Evolutionary conservation across 352 stramenopile genomes (phyloP).

Genomic region (Pythium rishiriense): DNA sequence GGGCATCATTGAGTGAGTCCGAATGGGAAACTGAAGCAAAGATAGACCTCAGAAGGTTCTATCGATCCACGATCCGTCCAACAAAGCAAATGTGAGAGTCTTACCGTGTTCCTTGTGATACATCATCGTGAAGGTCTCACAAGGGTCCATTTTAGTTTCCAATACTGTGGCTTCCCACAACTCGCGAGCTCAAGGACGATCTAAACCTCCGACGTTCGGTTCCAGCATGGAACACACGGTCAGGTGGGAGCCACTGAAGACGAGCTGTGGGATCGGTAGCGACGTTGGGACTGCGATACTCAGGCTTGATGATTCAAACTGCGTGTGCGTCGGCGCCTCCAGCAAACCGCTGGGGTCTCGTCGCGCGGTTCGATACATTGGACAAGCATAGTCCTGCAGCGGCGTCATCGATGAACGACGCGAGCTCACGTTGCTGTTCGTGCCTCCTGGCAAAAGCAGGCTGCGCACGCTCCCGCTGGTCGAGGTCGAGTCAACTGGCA

Average conservation of each 20-base stretch:
- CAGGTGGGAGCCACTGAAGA: slow-evolving; percentile 17
- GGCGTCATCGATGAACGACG: neutral
- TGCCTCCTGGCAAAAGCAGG: neutral
- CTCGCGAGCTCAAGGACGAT: neutral
- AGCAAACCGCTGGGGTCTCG: neutral
- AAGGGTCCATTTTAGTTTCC: no score
- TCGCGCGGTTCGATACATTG: neutral
- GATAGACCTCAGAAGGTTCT: no score
- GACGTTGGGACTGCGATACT: slow-evolving; percentile 1
- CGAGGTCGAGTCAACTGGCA: neutral
- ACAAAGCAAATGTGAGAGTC: no score
- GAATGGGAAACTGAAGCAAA: neutral
- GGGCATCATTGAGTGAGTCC: neutral
- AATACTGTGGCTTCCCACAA: no score
- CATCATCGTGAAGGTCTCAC: no score
- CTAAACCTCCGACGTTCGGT: neutral
- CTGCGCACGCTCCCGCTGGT: slow-evolving; percentile 2
- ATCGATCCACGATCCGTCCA: no score
- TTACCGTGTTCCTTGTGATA: no score
- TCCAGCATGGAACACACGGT: neutral
- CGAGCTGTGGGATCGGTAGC: slow-evolving; percentile 8
- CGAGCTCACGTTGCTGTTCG: slow-evolving; percentile 14
- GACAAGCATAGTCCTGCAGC: slow-evolving; percentile 28
- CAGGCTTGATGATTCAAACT: neutral
- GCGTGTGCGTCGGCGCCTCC: neutral